A percentile compares a stretch with the other conserved stretches of the same genome.
Conservation (phyloP, 805 yeast genomes). For the Starmerella lactis-condensi region DNA sequence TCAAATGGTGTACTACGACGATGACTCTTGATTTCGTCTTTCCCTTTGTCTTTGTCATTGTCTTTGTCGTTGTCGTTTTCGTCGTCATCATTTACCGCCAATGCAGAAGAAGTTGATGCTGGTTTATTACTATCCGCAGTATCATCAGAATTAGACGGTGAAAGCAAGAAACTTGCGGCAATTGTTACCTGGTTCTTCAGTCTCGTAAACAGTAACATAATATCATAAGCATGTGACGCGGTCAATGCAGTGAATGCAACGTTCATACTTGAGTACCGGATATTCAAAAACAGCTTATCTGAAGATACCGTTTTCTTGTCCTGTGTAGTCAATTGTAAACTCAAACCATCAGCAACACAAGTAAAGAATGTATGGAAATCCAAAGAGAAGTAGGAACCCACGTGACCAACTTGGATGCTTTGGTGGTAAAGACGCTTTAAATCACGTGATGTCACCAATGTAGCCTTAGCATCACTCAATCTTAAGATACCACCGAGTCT, state of each 20-base stretch:
- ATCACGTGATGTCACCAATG: slow-evolving; percentile 29
- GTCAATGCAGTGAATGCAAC: slow-evolving; percentile 66
- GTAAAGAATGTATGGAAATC: slow-evolving; percentile 77
- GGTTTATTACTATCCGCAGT: neutral
- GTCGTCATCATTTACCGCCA: no score
- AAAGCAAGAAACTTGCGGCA: slow-evolving; percentile 5
- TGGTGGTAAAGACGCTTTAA: neutral
- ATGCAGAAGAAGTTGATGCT: no score
- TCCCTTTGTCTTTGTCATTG: neutral
- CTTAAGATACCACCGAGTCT: slow-evolving; percentile 58
- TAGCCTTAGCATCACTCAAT: slow-evolving; percentile 32
- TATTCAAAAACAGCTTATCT: slow-evolving; percentile 33
- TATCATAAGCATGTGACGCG: slow-evolving; percentile 65
- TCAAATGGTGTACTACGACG: no score
- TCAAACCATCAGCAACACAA: slow-evolving; percentile 31
- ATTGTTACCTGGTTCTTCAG: slow-evolving; percentile 12
- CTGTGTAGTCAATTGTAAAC: slow-evolving; percentile 49
- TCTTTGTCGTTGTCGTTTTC: no score
- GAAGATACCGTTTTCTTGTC: slow-evolving; percentile 23
- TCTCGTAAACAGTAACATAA: slow-evolving; percentile 29
- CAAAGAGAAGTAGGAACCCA: slow-evolving; percentile 48
- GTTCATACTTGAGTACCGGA: slow-evolving; percentile 31
- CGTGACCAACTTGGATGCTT: slow-evolving; percentile 31
- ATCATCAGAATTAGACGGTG: neutral
- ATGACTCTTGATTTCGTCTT: neutral